phyloP scores from a whole-genome alignment of 139 green algal genomes.

The Closterium sp. region DNA sequence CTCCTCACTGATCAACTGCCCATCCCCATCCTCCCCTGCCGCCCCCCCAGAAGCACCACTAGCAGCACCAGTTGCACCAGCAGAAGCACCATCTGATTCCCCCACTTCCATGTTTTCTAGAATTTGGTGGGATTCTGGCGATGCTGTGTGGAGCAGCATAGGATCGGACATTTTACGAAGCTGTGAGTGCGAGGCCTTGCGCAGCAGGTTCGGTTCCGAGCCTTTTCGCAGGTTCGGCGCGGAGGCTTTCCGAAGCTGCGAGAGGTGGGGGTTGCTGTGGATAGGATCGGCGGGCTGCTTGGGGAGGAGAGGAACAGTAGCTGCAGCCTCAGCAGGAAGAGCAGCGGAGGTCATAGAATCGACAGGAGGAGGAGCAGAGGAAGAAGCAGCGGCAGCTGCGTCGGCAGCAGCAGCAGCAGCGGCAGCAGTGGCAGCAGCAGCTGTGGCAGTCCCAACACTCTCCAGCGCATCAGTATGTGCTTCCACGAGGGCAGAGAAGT shows the following conservation, averaged over 20 bases:
- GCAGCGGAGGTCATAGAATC: too few species aligned
- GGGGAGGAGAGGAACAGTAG: background rate
- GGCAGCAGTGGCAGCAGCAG: background rate
- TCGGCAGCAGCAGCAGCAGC: background rate
- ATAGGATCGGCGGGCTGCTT: background rate
- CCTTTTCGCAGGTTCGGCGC: background rate
- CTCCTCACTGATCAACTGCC: constrained; percentile 68
- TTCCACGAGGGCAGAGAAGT: constrained; percentile 64
- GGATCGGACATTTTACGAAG: background rate
- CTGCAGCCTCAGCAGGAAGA: too few species aligned
- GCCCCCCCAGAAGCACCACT: too few species aligned
- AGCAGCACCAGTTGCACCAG: background rate
- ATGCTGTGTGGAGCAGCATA: background rate
- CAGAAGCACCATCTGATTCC: background rate
- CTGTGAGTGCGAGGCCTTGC: background rate
- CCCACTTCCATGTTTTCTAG: background rate
- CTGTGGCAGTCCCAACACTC: background rate
- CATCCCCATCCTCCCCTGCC: constrained; percentile 23
- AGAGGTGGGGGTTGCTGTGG: background rate
- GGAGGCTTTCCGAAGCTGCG: background rate
- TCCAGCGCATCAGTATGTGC: constrained; percentile 43
- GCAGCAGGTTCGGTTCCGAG: background rate
- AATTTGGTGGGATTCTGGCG: background rate
- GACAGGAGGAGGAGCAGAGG: too few species aligned
- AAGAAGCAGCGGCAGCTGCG: background rate